Percentiles rank a stretch among this genome's conserved stretches.
Conservation (phyloP, 176 grass and related monocot genomes). For the Oryza glumipatula region DNA sequence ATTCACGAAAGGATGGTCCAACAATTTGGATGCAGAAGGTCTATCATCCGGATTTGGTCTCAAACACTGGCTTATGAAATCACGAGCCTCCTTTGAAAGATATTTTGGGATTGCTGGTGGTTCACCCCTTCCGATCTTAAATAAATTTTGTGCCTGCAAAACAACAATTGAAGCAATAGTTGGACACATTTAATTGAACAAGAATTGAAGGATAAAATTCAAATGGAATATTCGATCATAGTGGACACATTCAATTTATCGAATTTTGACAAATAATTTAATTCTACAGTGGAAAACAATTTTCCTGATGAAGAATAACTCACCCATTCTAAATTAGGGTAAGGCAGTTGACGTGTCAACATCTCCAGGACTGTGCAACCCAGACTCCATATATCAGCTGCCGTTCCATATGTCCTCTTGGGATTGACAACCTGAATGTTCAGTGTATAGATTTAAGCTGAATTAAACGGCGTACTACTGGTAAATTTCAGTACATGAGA, state of each 20-base stretch:
- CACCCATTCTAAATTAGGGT: slow-evolving; percentile 78
- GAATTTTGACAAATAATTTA: no score
- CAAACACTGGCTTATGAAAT: slow-evolving; percentile 76
- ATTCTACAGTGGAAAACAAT: no score
- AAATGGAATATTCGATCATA: no score
- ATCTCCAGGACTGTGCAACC: slow-evolving; percentile 83
- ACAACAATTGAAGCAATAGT: background rate
- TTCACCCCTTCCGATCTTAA: slow-evolving; percentile 61
- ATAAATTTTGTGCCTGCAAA: slow-evolving; percentile 74
- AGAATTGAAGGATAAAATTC: no score
- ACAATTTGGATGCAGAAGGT: slow-evolving; percentile 61
- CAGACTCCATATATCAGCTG: slow-evolving; percentile 82
- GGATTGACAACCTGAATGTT: slow-evolving; percentile 73
- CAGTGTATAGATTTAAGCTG: background rate
- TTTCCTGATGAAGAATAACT: slow-evolving; percentile 17
- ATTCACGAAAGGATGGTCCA: slow-evolving; percentile 74
- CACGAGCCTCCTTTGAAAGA: slow-evolving; percentile 62
- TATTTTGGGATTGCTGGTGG: slow-evolving; percentile 48
- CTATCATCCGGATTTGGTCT: slow-evolving; percentile 64
- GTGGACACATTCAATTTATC: no score
- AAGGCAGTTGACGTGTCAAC: slow-evolving; percentile 59
- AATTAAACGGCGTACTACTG: no score
- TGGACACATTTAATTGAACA: no score
- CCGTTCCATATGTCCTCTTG: slow-evolving; percentile 60
- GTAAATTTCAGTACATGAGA: no score